Evolutionary conservation across 2,329 filamentous ascomycete species (phyloP).

Genomic region (Cytospora mali): DNA sequence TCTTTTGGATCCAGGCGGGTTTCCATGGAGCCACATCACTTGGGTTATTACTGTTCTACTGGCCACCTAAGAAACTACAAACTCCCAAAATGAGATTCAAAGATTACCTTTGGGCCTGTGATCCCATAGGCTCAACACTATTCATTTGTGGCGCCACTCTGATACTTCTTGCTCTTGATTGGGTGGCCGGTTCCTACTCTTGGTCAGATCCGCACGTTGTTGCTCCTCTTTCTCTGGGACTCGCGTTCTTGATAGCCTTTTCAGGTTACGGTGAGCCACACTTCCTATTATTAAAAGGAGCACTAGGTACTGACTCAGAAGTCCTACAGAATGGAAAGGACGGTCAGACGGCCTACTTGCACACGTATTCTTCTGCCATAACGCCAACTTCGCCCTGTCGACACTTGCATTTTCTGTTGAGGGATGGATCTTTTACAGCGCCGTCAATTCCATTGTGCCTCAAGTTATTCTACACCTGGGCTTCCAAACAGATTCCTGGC

Average conservation of each 20-base stretch:
- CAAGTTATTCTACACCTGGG: slow-evolving; percentile 53
- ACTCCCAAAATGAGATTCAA: slow-evolving; percentile 42
- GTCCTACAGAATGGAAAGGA: slow-evolving; percentile 54
- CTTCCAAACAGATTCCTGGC: slow-evolving; percentile 49
- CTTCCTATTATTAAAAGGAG: neutral
- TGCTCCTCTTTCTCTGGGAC: slow-evolving; percentile 45
- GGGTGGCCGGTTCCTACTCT: slow-evolving; percentile 46
- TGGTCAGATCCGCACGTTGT: slow-evolving; percentile 45
- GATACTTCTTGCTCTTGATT: slow-evolving; percentile 49
- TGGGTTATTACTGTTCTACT: slow-evolving; percentile 52
- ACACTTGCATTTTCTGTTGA: slow-evolving; percentile 60
- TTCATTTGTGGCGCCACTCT: slow-evolving; percentile 48
- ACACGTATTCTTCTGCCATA: slow-evolving; percentile 56
- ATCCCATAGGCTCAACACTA: slow-evolving; percentile 49
- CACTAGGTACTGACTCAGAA: neutral
- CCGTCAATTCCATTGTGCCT: slow-evolving; percentile 54
- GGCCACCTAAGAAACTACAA: slow-evolving; percentile 44
- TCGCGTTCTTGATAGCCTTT: slow-evolving; percentile 45
- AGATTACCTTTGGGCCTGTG: slow-evolving; percentile 49
- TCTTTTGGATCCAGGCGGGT: slow-evolving; percentile 62
- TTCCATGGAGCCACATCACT: slow-evolving; percentile 52
- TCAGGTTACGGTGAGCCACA: slow-evolving; percentile 42
- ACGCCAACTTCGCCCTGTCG: slow-evolving; percentile 57
- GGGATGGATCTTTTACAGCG: slow-evolving; percentile 61
- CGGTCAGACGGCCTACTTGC: slow-evolving; percentile 56